phyloP scores from a whole-genome alignment of 1,284 basidiomycete genomes.

The Cutaneotrichosporon sp. region DNA sequence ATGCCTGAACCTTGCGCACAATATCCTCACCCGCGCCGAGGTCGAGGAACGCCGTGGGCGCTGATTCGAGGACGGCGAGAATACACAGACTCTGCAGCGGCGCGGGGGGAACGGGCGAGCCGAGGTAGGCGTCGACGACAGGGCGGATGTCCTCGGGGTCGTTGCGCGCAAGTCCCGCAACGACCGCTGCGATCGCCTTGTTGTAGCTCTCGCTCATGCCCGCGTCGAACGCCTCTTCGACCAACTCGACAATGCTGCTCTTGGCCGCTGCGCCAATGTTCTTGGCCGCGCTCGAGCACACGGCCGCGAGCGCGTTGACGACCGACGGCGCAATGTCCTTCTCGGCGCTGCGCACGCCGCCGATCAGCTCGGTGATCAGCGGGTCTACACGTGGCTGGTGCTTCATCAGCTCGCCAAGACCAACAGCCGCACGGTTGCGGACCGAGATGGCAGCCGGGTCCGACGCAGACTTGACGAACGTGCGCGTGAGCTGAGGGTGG shows the following conservation, averaged over 20 bases:
- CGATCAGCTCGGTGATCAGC: slow-evolving; percentile 74
- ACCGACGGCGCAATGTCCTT: slow-evolving; percentile 70
- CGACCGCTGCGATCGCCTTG: slow-evolving; percentile 62
- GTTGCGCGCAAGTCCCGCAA: slow-evolving; percentile 59
- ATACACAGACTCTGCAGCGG: slow-evolving; percentile 59
- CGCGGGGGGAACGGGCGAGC: slow-evolving; percentile 33
- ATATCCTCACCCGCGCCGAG: slow-evolving; percentile 58
- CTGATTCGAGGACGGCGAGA: slow-evolving; percentile 56
- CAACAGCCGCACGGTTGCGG: slow-evolving; percentile 72
- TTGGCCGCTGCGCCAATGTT: slow-evolving; percentile 73
- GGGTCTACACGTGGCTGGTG: slow-evolving; percentile 62
- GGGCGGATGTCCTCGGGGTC: slow-evolving; percentile 63
- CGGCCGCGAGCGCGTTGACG: slow-evolving; percentile 68
- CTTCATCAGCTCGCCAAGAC: slow-evolving; percentile 87
- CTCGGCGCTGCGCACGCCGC: slow-evolving; percentile 55
- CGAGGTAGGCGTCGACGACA: slow-evolving; percentile 55
- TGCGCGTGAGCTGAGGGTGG: slow-evolving; percentile 95
- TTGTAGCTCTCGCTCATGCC: slow-evolving; percentile 58
- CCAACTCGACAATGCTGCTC: slow-evolving; percentile 66
- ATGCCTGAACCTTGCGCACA: slow-evolving; percentile 67
- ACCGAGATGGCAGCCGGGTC: slow-evolving; percentile 76
- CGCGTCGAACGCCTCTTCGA: slow-evolving; percentile 70
- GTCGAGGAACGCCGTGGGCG: slow-evolving; percentile 62
- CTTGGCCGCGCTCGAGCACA: slow-evolving; percentile 64
- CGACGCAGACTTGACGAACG: slow-evolving; percentile 88